Evolutionary conservation across 202 grass and related monocot genomes (phyloP).

Genomic region (Cymbopogon flexuosus): DNA sequence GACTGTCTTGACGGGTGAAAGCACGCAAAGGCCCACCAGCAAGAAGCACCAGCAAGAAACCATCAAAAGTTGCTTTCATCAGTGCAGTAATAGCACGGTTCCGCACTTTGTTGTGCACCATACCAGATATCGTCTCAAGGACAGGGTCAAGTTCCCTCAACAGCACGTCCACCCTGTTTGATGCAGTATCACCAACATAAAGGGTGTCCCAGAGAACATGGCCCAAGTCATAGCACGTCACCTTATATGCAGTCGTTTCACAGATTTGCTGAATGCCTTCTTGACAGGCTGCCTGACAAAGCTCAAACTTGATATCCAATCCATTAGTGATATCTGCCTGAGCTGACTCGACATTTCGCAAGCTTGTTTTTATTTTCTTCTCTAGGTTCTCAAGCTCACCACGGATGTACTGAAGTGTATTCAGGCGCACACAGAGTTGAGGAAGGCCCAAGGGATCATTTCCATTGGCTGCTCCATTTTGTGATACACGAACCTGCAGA

Average conservation of each 20-base stretch:
- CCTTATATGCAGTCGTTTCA: slow-evolving; percentile 87
- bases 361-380: slow-evolving; percentile 89
- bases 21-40: slow-evolving; percentile 80
- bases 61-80: slow-evolving; percentile 97
- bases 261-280: slow-evolving; percentile 83
- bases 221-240: slow-evolving; percentile 73
- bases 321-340: slow-evolving; percentile 76
- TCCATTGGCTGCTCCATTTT: slow-evolving; percentile 67
- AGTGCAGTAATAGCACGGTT: slow-evolving; percentile 81
- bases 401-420: slow-evolving; percentile 79
- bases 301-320: slow-evolving; percentile 75
- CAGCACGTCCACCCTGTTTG: slow-evolving; percentile 63
- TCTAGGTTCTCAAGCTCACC: slow-evolving; percentile 75
- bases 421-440: slow-evolving; percentile 84
- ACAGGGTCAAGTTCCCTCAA: slow-evolving; percentile 82
- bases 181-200: slow-evolving; percentile 56
- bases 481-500: slow-evolving; percentile 58
- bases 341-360: slow-evolving; percentile 79
- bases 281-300: slow-evolving; percentile 71
- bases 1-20: slow-evolving; percentile 63
- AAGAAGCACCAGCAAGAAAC: slow-evolving; percentile 91
- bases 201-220: slow-evolving; percentile 78
- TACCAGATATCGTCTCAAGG: slow-evolving; percentile 75
- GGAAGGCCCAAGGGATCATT: slow-evolving; percentile 56
- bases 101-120: slow-evolving; percentile 69